These are phyloP conservation scores for Cystobasidium pallidum DNA, from an alignment of 1,284 basidiomycete species.

Conservation along the genomic window DNA sequence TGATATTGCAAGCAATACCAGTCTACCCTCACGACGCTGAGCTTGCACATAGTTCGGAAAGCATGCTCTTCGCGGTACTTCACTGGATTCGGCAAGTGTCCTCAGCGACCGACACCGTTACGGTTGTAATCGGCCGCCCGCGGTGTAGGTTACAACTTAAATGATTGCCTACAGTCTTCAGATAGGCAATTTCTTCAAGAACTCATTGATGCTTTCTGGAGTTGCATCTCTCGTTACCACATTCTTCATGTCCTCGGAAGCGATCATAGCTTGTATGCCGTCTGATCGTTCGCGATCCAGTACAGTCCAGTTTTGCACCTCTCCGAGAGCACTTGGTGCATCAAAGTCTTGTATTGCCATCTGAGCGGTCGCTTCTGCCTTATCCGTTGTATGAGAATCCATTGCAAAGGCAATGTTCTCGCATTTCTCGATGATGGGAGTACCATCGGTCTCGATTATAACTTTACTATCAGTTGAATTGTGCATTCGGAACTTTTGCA, in stretches of 20 bases:
- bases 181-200: neutral
- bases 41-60: too few species aligned
- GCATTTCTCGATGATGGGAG: conserved; percentile 39
- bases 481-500: conserved; percentile 35
- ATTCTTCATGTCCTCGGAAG: neutral
- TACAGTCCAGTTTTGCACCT: neutral
- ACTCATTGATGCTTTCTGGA: neutral
- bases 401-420: conserved; percentile 3
- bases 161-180: too few species aligned
- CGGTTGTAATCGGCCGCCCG: too few species aligned
- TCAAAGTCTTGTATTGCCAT: conserved; percentile 5
- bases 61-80: too few species aligned
- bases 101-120: too few species aligned
- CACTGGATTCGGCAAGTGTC: too few species aligned
- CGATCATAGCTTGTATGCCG: neutral
- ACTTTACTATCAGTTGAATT: conserved; percentile 13
- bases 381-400: neutral
- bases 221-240: neutral
- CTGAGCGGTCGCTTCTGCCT: neutral
- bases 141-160: too few species aligned
- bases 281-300: neutral
- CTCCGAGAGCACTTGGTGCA: neutral
- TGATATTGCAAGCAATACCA: too few species aligned
- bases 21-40: too few species aligned
- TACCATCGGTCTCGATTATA: conserved; percentile 24